Evolutionary conservation across 2,329 filamentous ascomycete species (phyloP).

Genomic region (Sclerotinia spermophila): DNA sequence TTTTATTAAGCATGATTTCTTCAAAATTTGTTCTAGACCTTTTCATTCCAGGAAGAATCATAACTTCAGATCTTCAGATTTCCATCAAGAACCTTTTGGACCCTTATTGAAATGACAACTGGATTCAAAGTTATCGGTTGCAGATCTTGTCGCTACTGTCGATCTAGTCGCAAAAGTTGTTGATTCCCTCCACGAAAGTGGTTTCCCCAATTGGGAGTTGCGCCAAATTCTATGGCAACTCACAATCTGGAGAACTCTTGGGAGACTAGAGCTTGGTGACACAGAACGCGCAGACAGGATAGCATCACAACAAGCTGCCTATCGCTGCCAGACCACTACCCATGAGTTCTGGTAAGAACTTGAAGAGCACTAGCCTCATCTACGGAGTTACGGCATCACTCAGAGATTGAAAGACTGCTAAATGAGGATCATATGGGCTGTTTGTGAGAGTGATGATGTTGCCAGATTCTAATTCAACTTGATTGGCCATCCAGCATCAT

Average conservation of each 20-base stretch:
- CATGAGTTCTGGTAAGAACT: slow-evolving; percentile 33
- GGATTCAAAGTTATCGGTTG: slow-evolving; percentile 30
- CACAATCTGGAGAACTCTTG: slow-evolving; percentile 30
- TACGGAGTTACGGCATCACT: slow-evolving; percentile 13
- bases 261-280: slow-evolving; percentile 31
- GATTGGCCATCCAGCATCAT: slow-evolving; percentile 30
- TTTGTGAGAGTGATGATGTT: slow-evolving; percentile 34
- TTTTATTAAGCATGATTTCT: neutral
- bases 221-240: slow-evolving; percentile 26
- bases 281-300: slow-evolving; percentile 25
- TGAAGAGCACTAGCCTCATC: slow-evolving; percentile 32
- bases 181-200: slow-evolving; percentile 23
- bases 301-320: slow-evolving; percentile 30
- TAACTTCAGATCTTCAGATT: neutral
- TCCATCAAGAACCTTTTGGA: neutral
- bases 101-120: neutral
- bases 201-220: slow-evolving; percentile 24
- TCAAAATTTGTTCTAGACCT: neutral
- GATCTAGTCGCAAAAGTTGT: slow-evolving; percentile 29
- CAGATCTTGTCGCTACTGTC: slow-evolving; percentile 33
- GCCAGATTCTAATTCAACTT: slow-evolving; percentile 32
- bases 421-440: slow-evolving; percentile 33
- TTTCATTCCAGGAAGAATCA: neutral
- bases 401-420: slow-evolving; percentile 25
- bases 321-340: slow-evolving; percentile 33